These are phyloP conservation scores for Cochlearia excelsa DNA, from an alignment of 345 rosid species.

Conservation along the genomic window DNA sequence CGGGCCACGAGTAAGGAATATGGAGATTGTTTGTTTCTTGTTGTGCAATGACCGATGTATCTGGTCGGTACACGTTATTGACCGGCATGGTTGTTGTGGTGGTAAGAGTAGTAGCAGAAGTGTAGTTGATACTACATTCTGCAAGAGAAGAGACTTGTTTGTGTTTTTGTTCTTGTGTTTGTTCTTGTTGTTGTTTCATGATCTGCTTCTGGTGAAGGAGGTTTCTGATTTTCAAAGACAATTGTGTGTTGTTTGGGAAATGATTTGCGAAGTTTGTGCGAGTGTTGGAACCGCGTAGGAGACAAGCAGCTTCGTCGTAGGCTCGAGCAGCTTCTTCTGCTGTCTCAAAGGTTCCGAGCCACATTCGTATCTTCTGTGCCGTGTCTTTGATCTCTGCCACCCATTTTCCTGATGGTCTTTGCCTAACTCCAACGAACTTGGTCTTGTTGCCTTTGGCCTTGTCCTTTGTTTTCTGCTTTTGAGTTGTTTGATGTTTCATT, in stretches of 20 bases:
- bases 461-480: slow-evolving; percentile 36
- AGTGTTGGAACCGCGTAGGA: slow-evolving; percentile 81
- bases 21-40: slow-evolving; percentile 23
- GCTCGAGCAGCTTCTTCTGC: slow-evolving; percentile 47
- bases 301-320: slow-evolving; percentile 85
- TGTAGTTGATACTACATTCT: slow-evolving; percentile 27
- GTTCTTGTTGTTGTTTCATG: slow-evolving; percentile 35
- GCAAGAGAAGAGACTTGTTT: slow-evolving; percentile 19
- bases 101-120: slow-evolving; percentile 8
- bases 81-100: slow-evolving; percentile 17
- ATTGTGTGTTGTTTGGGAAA: slow-evolving; percentile 47
- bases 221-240: slow-evolving; percentile 68
- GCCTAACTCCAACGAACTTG: slow-evolving; percentile 39
- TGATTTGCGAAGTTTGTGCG: slow-evolving; percentile 70
- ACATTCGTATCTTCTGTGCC: slow-evolving; percentile 81
- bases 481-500: slow-evolving; percentile 42
- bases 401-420: slow-evolving; percentile 93
- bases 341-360: slow-evolving; percentile 48
- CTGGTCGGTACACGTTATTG: slow-evolving; percentile 37
- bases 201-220: slow-evolving; percentile 62
- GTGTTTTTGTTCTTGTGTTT: slow-evolving; percentile 12
- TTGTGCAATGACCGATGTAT: slow-evolving; percentile 1
- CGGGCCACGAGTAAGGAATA: slow-evolving; percentile 44
- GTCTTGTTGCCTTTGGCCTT: slow-evolving; percentile 35
- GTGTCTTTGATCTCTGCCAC: slow-evolving; percentile 95